Evolutionary conservation across 139 green algal genomes (phyloP).

Genomic region (Coccomyxa sp.): DNA sequence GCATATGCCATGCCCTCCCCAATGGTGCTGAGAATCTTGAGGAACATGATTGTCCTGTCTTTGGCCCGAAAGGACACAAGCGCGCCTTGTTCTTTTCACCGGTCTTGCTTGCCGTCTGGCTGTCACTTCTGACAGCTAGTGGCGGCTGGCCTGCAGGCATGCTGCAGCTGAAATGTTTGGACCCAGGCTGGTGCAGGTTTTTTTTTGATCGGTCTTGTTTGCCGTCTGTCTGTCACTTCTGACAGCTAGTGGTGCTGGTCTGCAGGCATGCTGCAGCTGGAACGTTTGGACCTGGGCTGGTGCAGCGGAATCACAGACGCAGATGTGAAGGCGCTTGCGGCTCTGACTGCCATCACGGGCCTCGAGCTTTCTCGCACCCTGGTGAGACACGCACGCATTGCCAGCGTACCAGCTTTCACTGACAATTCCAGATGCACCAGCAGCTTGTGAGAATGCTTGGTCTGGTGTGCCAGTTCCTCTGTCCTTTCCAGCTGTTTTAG

Average conservation of each 20-base stretch:
- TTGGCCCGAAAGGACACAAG: no score
- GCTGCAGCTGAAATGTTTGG: conserved; percentile 14
- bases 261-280: conserved; percentile 15
- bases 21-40: no score
- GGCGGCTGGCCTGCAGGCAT: not conserved
- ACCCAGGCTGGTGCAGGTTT: conserved; percentile 55
- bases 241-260: not conserved
- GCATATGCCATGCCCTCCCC: no score
- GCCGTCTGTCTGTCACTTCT: no score
- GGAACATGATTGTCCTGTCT: no score
- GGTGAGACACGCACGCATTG: conserved; percentile 2
- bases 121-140: not conserved
- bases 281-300: conserved; percentile 36
- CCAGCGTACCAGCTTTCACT: not conserved
- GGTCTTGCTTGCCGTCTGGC: no score
- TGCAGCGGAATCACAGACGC: conserved; percentile 25
- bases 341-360: conserved; percentile 17
- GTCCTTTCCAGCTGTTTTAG: not conserved
- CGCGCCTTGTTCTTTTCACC: no score
- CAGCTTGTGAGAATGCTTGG: not conserved
- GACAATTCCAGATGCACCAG: not conserved
- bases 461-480: not conserved
- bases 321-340: conserved; percentile 22
- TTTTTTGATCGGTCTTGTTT: no score
- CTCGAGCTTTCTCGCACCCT: conserved; percentile 29